Evolutionary conservation across 106 monocot genomes (phyloP).

Genomic region (Acorus gramineus): DNA sequence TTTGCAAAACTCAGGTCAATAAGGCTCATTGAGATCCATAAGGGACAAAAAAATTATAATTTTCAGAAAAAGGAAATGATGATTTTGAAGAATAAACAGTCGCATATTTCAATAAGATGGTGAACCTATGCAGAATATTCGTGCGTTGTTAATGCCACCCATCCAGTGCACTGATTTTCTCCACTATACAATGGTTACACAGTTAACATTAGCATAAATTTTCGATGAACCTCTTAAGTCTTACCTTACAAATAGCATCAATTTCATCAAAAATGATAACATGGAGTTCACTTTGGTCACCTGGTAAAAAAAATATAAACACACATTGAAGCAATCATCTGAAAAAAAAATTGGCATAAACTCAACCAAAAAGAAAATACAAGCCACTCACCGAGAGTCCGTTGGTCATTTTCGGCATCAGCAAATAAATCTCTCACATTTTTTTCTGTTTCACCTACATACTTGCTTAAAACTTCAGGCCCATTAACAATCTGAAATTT

Average conservation of each 20-base stretch:
- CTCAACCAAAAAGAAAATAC: background rate
- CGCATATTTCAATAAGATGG: too few species aligned
- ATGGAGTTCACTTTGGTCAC: constrained; percentile 97
- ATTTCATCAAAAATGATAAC: constrained; percentile 99
- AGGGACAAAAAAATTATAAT: too few species aligned
- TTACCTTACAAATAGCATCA: constrained; percentile 99
- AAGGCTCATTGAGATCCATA: too few species aligned
- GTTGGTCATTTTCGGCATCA: constrained; percentile 96
- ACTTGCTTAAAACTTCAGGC: constrained; percentile 97
- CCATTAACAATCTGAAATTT: constrained; percentile 91
- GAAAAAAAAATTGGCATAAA: background rate
- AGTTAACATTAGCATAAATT: background rate
- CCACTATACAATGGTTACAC: background rate
- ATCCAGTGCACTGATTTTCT: too few species aligned
- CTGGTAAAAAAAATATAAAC: constrained; percentile 30
- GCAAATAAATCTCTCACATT: constrained; percentile 99
- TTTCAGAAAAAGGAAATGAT: too few species aligned
- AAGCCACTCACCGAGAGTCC: constrained; percentile 40
- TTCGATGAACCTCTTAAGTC: background rate
- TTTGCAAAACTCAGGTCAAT: too few species aligned
- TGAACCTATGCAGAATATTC: too few species aligned
- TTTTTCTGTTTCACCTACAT: constrained; percentile 97
- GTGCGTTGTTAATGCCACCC: too few species aligned
- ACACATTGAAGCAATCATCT: background rate
- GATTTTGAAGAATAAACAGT: too few species aligned